These are phyloP conservation scores for Collybiopsis luxurians DNA, from an alignment of 768 basidiomycete genomes.

Conservation along the genomic window DNA sequence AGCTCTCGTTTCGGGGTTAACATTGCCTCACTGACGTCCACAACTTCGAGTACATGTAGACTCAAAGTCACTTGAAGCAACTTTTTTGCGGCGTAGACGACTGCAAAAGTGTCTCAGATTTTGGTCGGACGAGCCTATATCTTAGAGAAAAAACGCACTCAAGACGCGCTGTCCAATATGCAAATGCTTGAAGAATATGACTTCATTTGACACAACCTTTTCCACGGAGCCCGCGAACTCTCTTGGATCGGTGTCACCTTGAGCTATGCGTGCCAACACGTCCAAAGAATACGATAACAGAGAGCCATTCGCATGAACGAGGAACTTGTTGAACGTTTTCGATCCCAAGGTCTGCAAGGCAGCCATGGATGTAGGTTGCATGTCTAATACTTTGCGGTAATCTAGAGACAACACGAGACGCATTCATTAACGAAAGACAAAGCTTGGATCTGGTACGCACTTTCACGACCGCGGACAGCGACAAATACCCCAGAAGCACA, in stretches of 20 bases:
- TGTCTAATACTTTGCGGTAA: conserved; percentile 55
- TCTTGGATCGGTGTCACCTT: conserved; percentile 43
- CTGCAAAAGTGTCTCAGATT: conserved; percentile 31
- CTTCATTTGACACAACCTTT: conserved; percentile 53
- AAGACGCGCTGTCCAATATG: conserved; percentile 51
- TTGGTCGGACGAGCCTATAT: neutral
- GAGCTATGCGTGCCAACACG: conserved; percentile 57
- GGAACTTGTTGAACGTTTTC: conserved; percentile 58
- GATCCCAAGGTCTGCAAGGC: conserved; percentile 45
- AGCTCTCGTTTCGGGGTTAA: conserved; percentile 32
- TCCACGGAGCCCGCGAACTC: conserved; percentile 59
- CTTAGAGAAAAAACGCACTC: conserved; percentile 39
- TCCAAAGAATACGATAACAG: conserved; percentile 72
- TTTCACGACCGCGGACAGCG: conserved; percentile 49
- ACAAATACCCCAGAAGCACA: conserved; percentile 72
- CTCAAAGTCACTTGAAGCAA: conserved; percentile 51
- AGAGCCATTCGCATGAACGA: conserved; percentile 58
- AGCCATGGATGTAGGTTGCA: conserved; percentile 50
- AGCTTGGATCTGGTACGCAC: conserved; percentile 33
- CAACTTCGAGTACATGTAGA: conserved; percentile 60
- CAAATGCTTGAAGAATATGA: conserved; percentile 62
- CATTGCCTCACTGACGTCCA: conserved; percentile 35
- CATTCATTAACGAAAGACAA: neutral
- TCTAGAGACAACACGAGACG: conserved; percentile 32
- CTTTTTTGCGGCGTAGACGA: conserved; percentile 66